These are phyloP conservation scores for Piper betle DNA, from an alignment of 164 flowering plant species.

Conservation along the genomic window DNA sequence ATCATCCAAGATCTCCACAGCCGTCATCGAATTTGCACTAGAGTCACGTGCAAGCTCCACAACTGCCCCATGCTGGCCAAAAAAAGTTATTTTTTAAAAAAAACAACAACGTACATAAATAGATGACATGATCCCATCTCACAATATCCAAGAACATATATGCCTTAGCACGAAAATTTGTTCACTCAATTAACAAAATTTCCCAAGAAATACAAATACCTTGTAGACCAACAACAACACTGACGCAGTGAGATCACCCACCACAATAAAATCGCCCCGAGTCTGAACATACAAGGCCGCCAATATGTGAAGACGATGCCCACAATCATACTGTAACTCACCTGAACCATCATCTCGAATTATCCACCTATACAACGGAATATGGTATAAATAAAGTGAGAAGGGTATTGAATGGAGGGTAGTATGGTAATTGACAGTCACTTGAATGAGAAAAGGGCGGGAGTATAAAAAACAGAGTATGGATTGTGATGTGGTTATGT, in stretches of 20 bases:
- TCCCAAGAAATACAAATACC: constrained; percentile 23
- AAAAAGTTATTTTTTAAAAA: background rate
- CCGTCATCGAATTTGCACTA: constrained; percentile 97
- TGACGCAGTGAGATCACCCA: constrained; percentile 96
- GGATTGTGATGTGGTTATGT: too few species aligned
- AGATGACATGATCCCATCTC: background rate
- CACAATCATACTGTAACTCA: constrained; percentile 89
- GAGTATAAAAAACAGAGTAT: too few species aligned
- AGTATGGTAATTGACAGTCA: too few species aligned
- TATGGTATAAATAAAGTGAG: too few species aligned
- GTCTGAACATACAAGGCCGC: constrained; percentile 94
- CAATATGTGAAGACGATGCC: constrained; percentile 94
- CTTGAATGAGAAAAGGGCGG: too few species aligned
- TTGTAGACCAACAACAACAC: constrained; percentile 81
- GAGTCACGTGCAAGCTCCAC: constrained; percentile 96
- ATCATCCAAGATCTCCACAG: constrained; percentile 90
- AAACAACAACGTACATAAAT: background rate
- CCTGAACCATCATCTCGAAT: constrained; percentile 92
- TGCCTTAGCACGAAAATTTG: background rate
- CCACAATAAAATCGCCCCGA: constrained; percentile 95
- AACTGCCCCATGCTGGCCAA: constrained; percentile 79
- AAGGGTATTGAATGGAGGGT: too few species aligned
- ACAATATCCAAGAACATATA: background rate
- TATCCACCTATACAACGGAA: constrained; percentile 92
- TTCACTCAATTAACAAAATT: background rate